Percentiles rank a stretch among this genome's conserved stretches.
Evolutionary conservation across 192 early-diverging fungal species (phyloP).

Genomic region (Mortierella claussenii): DNA sequence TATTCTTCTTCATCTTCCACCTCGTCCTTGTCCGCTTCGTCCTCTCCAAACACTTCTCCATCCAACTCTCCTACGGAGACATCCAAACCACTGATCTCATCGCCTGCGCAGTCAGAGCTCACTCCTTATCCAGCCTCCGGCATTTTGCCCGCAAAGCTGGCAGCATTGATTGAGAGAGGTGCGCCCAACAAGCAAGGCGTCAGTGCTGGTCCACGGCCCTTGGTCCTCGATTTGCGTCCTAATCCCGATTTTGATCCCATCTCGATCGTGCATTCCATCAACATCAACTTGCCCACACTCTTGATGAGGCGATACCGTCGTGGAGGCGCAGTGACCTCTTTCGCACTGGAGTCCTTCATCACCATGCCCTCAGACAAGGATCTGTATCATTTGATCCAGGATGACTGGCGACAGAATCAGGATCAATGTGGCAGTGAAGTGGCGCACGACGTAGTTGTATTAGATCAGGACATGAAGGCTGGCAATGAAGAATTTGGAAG

Average conservation of each 20-base stretch:
- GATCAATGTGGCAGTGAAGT: slow-evolving; percentile 8
- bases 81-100: slow-evolving; percentile 14
- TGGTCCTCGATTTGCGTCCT: slow-evolving; percentile 34
- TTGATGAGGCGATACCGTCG: slow-evolving; percentile 61
- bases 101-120: slow-evolving; percentile 27
- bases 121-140: slow-evolving; percentile 36
- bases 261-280: slow-evolving; percentile 55
- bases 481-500: slow-evolving; percentile 52
- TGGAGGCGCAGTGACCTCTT: slow-evolving; percentile 59
- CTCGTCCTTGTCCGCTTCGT: slow-evolving; percentile 7
- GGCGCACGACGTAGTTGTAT: slow-evolving; percentile 53
- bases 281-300: slow-evolving; percentile 65
- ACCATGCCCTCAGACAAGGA: slow-evolving; percentile 61
- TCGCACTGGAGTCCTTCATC: slow-evolving; percentile 63
- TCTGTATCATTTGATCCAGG: slow-evolving; percentile 45
- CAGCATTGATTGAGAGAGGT: slow-evolving; percentile 24
- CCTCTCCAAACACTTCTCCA: slow-evolving; percentile 31
- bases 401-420: slow-evolving; percentile 35
- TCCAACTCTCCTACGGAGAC: slow-evolving; percentile 40
- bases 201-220: slow-evolving; percentile 24
- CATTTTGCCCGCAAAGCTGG: slow-evolving; percentile 22
- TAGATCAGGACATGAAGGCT: slow-evolving; percentile 60
- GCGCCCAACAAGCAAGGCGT: not conserved
- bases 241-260: slow-evolving; percentile 41
- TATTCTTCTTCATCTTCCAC: slow-evolving; percentile 17